Evolutionary conservation across 768 basidiomycete genomes (phyloP).

Genomic region (Austroboletus eburneus): DNA sequence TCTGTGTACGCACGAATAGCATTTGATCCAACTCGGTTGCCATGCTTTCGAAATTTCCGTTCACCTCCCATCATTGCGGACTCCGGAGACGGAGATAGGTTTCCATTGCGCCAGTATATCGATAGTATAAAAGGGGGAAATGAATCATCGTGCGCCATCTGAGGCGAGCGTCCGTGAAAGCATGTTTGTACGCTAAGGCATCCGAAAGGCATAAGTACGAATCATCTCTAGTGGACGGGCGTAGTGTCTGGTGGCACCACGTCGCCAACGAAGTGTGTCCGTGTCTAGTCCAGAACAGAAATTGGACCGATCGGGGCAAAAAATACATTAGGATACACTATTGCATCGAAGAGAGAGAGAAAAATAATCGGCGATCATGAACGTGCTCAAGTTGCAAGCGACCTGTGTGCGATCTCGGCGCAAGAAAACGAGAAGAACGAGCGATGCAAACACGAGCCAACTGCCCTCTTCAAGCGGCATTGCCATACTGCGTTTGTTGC

Average conservation of each 20-base stretch:
- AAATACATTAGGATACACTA: no score
- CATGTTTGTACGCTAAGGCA: conserved; percentile 5
- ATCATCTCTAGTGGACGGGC: no score
- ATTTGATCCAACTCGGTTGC: no score
- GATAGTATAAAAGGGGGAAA: no score
- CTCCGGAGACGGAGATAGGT: no score
- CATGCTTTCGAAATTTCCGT: background rate
- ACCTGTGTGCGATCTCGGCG: conserved; percentile 13
- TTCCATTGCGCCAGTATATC: no score
- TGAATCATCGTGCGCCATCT: background rate
- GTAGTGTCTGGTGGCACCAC: conserved; percentile 1
- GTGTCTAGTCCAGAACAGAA: background rate
- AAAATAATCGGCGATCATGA: conserved; percentile 4
- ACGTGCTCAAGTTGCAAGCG: no score
- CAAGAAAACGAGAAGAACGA: background rate
- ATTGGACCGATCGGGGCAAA: no score
- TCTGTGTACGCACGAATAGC: no score
- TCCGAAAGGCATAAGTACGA: background rate
- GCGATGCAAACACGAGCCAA: background rate
- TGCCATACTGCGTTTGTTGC: conserved; percentile 10
- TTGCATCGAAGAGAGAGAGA: no score
- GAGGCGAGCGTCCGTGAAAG: background rate
- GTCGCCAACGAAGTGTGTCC: no score
- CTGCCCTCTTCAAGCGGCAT: conserved; percentile 9
- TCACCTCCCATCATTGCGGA: no score